A percentile compares a stretch with the other conserved stretches of the same genome.
These are phyloP conservation scores for Fusarium sp. DNA, from an alignment of 2,329 filamentous ascomycete genomes.

Conservation along the genomic window DNA sequence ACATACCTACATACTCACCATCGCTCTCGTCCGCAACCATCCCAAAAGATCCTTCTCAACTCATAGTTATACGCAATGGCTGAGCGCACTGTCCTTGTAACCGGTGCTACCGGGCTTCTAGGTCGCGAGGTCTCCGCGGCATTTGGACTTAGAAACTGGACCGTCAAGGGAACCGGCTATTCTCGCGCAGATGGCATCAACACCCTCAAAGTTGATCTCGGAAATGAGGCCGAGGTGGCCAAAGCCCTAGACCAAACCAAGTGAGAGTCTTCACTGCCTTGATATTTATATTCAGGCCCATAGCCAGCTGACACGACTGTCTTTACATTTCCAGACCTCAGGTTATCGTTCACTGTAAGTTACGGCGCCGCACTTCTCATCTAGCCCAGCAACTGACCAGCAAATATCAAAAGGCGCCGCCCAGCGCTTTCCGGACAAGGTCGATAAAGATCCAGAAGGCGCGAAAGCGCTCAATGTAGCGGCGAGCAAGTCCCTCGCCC, in stretches of 20 bases:
- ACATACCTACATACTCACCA: too few relatives aligned
- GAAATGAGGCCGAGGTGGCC: constrained; percentile 63
- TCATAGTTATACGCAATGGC: constrained; percentile 14
- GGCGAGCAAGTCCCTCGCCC: constrained; percentile 77
- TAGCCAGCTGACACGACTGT: constrained; percentile 16
- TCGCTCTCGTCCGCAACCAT: not conserved
- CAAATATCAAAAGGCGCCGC: constrained; percentile 76
- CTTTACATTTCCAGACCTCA: constrained; percentile 69
- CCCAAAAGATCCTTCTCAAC: not conserved
- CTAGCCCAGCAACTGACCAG: constrained; percentile 33
- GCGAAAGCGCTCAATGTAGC: constrained; percentile 82
- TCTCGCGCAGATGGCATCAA: constrained; percentile 80
- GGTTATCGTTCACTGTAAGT: constrained; percentile 85
- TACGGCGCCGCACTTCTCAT: not conserved
- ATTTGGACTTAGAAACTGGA: constrained; percentile 76
- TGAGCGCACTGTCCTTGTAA: constrained; percentile 76
- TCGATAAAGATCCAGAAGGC: constrained; percentile 83
- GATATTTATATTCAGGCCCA: not conserved
- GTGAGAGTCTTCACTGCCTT: constrained; percentile 54
- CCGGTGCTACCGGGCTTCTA: constrained; percentile 87
- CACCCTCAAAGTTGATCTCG: constrained; percentile 73
- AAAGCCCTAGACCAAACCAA: constrained; percentile 68
- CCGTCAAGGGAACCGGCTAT: constrained; percentile 81
- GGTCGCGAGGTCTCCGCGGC: constrained; percentile 83
- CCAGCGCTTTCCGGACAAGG: constrained; percentile 90